Conservation (phyloP, 2,329 filamentous ascomycete genomes). For the Calycina herbarum region DNA sequence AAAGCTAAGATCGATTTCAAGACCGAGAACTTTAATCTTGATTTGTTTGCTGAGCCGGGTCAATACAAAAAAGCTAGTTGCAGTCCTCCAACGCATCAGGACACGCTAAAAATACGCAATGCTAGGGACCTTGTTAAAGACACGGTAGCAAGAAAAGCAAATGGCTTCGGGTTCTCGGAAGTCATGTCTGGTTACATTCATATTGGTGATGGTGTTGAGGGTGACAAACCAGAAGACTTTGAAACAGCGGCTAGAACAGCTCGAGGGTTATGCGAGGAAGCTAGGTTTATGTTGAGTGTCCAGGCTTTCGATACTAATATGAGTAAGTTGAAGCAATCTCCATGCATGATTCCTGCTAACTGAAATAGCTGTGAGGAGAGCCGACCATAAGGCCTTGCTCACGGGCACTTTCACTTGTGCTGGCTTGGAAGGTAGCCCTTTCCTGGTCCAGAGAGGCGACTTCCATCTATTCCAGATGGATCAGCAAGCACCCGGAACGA, state of each 20-base stretch:
- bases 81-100: conserved; percentile 16
- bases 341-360: conserved; percentile 10
- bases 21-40: conserved; percentile 49
- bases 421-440: conserved; percentile 55
- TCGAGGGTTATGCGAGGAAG: conserved; percentile 54
- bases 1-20: conserved; percentile 43
- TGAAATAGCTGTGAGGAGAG: conserved; percentile 43
- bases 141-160: conserved; percentile 38
- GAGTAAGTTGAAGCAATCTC: conserved; percentile 31
- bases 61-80: conserved; percentile 24
- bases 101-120: conserved; percentile 39
- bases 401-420: conserved; percentile 61
- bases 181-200: conserved; percentile 65
- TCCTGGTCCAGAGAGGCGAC: conserved; percentile 58
- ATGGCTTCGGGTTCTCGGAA: conserved; percentile 61
- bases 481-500: conserved; percentile 54
- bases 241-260: conserved; percentile 53
- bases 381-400: conserved; percentile 52
- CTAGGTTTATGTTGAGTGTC: conserved; percentile 59
- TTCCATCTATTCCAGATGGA: conserved; percentile 59
- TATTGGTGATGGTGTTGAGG: conserved; percentile 41
- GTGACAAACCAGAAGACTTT: conserved; percentile 53
- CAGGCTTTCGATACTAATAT: conserved; percentile 54
- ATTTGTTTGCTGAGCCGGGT: conserved; percentile 55
- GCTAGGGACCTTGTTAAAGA: conserved; percentile 43